Base-by-base conservation (phyloP, 768 basidiomycete species). In the Russula sp. region DNA sequence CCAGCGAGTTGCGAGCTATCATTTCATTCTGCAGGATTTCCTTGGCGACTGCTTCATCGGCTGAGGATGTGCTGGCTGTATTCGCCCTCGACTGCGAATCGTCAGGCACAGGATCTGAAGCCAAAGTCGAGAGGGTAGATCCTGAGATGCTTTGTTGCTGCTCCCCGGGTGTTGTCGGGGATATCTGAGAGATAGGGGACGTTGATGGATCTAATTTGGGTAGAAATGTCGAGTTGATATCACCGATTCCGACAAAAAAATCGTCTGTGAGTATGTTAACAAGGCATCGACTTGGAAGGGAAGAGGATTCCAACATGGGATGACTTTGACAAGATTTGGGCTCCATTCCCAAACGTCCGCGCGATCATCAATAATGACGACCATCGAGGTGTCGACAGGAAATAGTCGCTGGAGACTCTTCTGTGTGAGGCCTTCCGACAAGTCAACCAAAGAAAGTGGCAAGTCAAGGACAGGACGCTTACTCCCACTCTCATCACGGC, bases 271-370 rank as follows among this genome's bases (percentile, higher is more conserved):
- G 42, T 54, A 42, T 41, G 58, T 74, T 63, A 73, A 67, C 36
- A 25, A 58, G 29, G 16, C 63, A 54, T 20, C 22, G 32, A 56
- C 35, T 54, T 34, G 6, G 55, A 41, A 10, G 22, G 48, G 51
- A 45, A n/a, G 32, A 59, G 35, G 11, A n/a, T 72, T 75, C 85
- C 66, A 64, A 95, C 95, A 99, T 58, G 96, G 96, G 25, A 98
- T 84, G 60, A 98, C 96, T 78, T 98, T 96, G 71, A 98, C 82
- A 42, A 99, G 79, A 74, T 99, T 98, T 2, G 95, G 93, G 69
- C 90, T 90, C 84, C 93, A 93, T 69, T 93, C 91, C 97, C 97
- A 99, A 36, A 99, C 96, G 70, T 99, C 97, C 4, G 93, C 89
- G 29, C 97, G 86, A 75, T 99, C 97, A 73, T 99, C 97, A 61